phyloP scores from a whole-genome alignment of 169 alveolate genomes.

The Perkinsus marinus region DNA sequence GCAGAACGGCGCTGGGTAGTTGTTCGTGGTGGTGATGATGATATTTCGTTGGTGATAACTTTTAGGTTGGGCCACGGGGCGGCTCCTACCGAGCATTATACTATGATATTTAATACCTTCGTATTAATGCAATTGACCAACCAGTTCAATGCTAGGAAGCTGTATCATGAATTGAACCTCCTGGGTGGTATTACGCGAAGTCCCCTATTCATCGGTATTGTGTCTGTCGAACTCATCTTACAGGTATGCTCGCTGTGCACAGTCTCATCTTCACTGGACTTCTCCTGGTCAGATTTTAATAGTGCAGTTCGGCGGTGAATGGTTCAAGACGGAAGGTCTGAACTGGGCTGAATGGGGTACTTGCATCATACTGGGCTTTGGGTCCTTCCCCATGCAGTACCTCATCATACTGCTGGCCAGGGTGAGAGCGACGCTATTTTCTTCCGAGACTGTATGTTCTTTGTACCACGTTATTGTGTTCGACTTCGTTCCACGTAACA shows the following conservation, averaged over 20 bases:
- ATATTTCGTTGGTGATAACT: background rate
- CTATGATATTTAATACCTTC: slow-evolving; percentile 71
- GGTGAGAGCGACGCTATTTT: too few species aligned
- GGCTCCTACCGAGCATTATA: slow-evolving; percentile 63
- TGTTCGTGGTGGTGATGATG: background rate
- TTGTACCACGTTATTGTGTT: too few species aligned
- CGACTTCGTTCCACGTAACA: background rate
- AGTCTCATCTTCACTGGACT: background rate
- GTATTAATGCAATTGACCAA: slow-evolving; percentile 68
- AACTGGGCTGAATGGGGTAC: background rate
- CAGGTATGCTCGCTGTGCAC: background rate
- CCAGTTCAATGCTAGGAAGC: slow-evolving; percentile 64
- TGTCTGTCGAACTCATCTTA: background rate
- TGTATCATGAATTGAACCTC: slow-evolving; percentile 58
- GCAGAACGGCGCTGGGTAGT: background rate
- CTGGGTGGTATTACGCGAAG: slow-evolving; percentile 40
- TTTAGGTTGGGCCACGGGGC: background rate
- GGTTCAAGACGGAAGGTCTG: background rate
- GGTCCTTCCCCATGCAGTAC: background rate
- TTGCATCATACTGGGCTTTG: background rate
- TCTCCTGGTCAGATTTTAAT: background rate
- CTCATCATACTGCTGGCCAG: background rate
- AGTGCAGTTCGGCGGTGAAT: background rate
- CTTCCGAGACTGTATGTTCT: too few species aligned
- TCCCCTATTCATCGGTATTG: background rate